These are phyloP conservation scores for Fraxinus cuspidata DNA, from an alignment of 257 asterid species.

Conservation along the genomic window DNA sequence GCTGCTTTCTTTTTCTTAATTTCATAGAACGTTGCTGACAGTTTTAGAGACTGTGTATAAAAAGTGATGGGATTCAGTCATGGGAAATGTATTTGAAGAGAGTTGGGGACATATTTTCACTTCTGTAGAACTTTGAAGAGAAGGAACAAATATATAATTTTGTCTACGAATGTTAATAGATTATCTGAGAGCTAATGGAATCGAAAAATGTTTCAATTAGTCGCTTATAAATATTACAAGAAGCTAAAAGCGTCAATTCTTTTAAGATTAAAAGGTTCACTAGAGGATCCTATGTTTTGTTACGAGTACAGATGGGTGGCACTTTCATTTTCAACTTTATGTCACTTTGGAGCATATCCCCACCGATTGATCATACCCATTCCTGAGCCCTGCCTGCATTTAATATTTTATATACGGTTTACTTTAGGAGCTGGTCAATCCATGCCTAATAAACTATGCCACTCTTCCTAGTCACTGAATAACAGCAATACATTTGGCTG, in stretches of 20 bases:
- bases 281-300: background rate
- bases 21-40: background rate
- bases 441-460: background rate
- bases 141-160: too few species aligned
- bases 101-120: background rate
- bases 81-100: background rate
- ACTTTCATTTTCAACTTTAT: background rate
- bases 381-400: too few species aligned
- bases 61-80: background rate
- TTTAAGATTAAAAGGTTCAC: background rate
- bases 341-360: background rate
- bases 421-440: too few species aligned
- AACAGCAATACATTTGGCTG: too few species aligned
- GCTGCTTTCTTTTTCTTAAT: too few species aligned
- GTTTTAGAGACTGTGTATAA: background rate
- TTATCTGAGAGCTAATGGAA: background rate
- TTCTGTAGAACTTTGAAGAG: background rate
- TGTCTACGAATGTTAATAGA: background rate
- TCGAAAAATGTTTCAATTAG: background rate
- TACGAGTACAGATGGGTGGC: background rate
- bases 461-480: too few species aligned
- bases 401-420: too few species aligned
- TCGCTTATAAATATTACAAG: background rate
- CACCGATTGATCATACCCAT: too few species aligned
- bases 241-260: background rate